Percentiles rank a stretch among this genome's conserved stretches.
phyloP scores from a whole-genome alignment of 495 filamentous ascomycete species.

The Hypomontagnella submonticulosa region DNA sequence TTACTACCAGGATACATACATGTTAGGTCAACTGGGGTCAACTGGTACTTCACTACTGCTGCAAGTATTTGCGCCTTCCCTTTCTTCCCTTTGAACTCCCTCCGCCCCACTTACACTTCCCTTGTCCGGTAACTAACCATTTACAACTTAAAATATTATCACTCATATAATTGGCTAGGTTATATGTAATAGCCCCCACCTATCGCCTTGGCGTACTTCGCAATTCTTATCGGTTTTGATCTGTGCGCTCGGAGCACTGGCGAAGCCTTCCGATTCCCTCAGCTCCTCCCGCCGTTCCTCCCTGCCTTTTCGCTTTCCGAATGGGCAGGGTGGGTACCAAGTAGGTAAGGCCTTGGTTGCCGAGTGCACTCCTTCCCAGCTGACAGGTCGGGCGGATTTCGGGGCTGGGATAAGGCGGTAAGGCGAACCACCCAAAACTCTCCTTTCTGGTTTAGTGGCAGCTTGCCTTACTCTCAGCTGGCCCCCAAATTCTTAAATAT shows the following conservation, averaged over 20 bases:
- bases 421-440: slow-evolving; percentile 17
- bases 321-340: background rate
- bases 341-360: too few relatives aligned
- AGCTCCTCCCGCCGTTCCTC: slow-evolving; percentile 17
- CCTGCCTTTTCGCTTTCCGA: background rate
- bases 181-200: slow-evolving; percentile 24
- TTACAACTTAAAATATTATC: slow-evolving; percentile 27
- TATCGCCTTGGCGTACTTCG: slow-evolving; percentile 32
- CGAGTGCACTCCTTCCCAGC: slow-evolving; percentile 1
- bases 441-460: slow-evolving; percentile 20
- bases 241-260: slow-evolving; percentile 37
- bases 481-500: slow-evolving; percentile 38
- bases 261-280: slow-evolving; percentile 42
- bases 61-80: too few relatives aligned
- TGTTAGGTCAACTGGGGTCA: too few relatives aligned
- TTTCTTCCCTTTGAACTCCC: background rate
- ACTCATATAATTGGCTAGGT: slow-evolving; percentile 17
- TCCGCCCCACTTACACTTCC: slow-evolving; percentile 5
- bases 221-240: slow-evolving; percentile 33
- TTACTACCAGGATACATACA: too few relatives aligned
- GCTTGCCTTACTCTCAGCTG: slow-evolving; percentile 51
- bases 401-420: slow-evolving; percentile 42
- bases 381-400: slow-evolving; percentile 3
- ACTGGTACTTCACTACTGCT: too few relatives aligned
- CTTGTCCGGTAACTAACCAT: slow-evolving; percentile 22